A percentile compares a stretch with the other conserved stretches of the same genome.
Evolutionary conservation across 495 filamentous ascomycete species (phyloP).

Genomic region (Entonaema liquescens): DNA sequence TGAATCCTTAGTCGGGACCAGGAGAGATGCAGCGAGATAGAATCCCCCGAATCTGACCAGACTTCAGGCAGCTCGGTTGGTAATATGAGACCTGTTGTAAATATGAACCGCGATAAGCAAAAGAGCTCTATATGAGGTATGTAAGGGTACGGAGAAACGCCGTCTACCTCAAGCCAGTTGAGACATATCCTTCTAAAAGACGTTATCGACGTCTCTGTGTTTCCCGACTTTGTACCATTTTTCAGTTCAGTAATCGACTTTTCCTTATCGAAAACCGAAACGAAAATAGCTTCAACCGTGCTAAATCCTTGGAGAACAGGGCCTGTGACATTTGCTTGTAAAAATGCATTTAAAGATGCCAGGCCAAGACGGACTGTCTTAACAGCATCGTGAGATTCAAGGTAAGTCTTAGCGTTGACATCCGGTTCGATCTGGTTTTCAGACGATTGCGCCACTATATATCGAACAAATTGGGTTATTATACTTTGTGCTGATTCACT

Average conservation of each 20-base stretch:
- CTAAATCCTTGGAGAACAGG: conserved; percentile 69
- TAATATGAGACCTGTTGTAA: conserved; percentile 56
- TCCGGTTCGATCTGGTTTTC: conserved; percentile 1
- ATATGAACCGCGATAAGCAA: conserved; percentile 73
- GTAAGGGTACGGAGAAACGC: conserved; percentile 83
- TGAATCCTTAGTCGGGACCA: conserved; percentile 74
- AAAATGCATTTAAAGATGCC: conserved; percentile 80
- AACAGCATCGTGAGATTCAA: background rate
- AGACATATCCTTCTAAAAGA: conserved; percentile 60
- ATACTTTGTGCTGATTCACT: conserved; percentile 11
- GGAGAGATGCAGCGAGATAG: conserved; percentile 41
- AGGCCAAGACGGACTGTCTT: conserved; percentile 60
- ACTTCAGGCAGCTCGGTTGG: conserved; percentile 25
- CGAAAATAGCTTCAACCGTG: conserved; percentile 42
- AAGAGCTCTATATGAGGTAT: conserved; percentile 86
- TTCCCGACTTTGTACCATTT: background rate
- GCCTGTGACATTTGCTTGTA: conserved; percentile 92
- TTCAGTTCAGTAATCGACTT: background rate
- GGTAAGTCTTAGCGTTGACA: background rate
- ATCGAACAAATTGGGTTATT: conserved; percentile 24
- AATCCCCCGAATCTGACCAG: conserved; percentile 13
- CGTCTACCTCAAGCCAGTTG: conserved; percentile 76
- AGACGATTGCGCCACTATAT: conserved; percentile 4
- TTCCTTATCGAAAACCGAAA: conserved; percentile 25
- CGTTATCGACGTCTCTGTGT: conserved; percentile 11